Percentiles rank a stretch among this genome's conserved stretches.
Evolutionary conservation across 192 early-diverging fungal species (phyloP).

Genomic region (Phycomyces blakesleeanus): DNA sequence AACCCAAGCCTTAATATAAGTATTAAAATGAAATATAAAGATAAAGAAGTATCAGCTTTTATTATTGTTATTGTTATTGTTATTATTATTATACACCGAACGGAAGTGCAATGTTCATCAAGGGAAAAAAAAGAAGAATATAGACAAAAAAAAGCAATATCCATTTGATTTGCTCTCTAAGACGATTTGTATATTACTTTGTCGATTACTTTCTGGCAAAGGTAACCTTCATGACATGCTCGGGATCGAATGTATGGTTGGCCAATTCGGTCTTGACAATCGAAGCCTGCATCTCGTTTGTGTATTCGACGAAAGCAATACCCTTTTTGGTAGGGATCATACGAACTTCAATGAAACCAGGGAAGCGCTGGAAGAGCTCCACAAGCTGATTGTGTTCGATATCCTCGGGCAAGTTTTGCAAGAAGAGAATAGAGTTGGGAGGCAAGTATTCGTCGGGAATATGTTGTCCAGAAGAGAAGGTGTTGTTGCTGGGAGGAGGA

Average conservation of each 20-base stretch:
- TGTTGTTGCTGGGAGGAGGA: constrained; percentile 1
- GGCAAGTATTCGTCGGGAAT: constrained; percentile 73
- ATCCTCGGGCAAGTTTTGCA: constrained; percentile 80
- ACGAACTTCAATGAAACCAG: constrained; percentile 95
- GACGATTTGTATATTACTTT: constrained; percentile 2
- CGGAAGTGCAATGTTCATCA: constrained; percentile 20
- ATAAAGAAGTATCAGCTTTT: neutral
- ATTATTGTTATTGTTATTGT: neutral
- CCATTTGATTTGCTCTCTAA: constrained; percentile 3
- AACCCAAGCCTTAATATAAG: too few species aligned
- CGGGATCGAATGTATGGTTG: constrained; percentile 57
- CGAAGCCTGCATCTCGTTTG: constrained; percentile 76
- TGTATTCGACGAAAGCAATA: constrained; percentile 97
- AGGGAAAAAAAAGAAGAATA: constrained; percentile 14
- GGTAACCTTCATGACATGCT: constrained; percentile 76
- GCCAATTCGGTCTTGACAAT: constrained; percentile 72
- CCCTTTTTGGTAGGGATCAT: constrained; percentile 86
- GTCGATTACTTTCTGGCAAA: constrained; percentile 70
- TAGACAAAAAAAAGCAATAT: constrained; percentile 10
- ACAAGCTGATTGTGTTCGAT: constrained; percentile 60
- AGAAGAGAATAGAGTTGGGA: constrained; percentile 92
- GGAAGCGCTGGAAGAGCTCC: constrained; percentile 70
- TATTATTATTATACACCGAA: constrained; percentile 9
- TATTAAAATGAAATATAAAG: neutral
- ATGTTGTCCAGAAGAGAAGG: constrained; percentile 15